Base-by-base conservation (phyloP, 805 yeast genomes). In the Metschnikowia vanudenii region DNA sequence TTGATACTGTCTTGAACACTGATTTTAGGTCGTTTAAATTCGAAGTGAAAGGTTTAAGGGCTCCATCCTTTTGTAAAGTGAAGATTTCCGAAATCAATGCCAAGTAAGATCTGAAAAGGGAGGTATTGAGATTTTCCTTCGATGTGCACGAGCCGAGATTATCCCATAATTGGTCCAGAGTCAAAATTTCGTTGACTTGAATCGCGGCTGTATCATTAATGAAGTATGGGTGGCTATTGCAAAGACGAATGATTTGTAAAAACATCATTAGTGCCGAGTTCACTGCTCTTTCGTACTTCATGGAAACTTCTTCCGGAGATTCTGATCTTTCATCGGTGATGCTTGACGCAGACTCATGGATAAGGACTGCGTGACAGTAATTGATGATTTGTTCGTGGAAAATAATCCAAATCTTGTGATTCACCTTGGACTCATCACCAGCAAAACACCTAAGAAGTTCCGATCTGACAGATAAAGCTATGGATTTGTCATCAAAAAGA, bases 261-360 rank as follows among this genome's bases (percentile, higher is more conserved):
- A 83, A 57, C 62, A 84, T 65, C 37, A 66, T 66, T 7, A 86
- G 54, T 1, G 82, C 66, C 6, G 81, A 68, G 31, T 74, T 71
- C 13, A 81, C 58, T 2, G 84, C 73, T 47, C 95, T 68, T 24
- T 73, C 70, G 58, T 81, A 87, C 60, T 87, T 88, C 16, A 81
- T 65, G 24, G 70, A 69, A 0, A 87, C 75, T 49, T 89, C 96
- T 37, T 82, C 87, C 40, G 75, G 76, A 3, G 81, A 75, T 16
- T 82, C 76, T 54, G 79, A 81, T 45, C 96, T 71, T 58, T 83
- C 85, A 57, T 91, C 97, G 1, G 91, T 81, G 17, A 91, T 63
- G 0, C 89, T 76, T 13, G 77, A 81, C 3, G 74, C 75, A 2
- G 79, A 69, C 60, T 90, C 96, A 28, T 67, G 61, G 13, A 75